A percentile compares a stretch with the other conserved stretches of the same genome.
Conservation (phyloP, 2,329 filamentous ascomycete species). For the Rutstroemia sp. region DNA sequence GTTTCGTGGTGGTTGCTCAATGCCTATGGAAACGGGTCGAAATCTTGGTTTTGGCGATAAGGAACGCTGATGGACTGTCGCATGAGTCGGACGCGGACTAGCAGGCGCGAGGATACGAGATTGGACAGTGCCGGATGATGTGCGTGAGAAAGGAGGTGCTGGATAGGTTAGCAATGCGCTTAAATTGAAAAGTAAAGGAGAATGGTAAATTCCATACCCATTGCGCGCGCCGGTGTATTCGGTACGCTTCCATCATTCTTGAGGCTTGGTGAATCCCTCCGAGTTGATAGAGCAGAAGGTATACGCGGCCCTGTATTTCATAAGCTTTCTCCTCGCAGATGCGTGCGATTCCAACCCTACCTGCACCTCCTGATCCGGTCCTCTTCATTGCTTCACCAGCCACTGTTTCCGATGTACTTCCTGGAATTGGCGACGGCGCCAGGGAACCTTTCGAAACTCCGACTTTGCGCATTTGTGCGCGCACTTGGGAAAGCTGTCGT, state of each 20-base stretch:
- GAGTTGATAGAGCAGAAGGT: conserved; percentile 23
- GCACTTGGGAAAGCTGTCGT: conserved; percentile 79
- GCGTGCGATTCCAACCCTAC: conserved; percentile 14
- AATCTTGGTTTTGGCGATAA: conserved; percentile 21
- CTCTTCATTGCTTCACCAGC: conserved; percentile 43
- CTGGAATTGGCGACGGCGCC: conserved; percentile 49
- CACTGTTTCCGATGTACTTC: conserved; percentile 36
- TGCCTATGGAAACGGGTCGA: conserved; percentile 12
- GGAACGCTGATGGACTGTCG: conserved; percentile 19
- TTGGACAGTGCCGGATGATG: conserved; percentile 27
- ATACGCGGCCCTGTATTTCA: conserved; percentile 20
- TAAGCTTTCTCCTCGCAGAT: not conserved
- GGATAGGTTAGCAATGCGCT: conserved; percentile 6
- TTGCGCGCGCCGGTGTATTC: conserved; percentile 16
- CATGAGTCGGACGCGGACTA: conserved; percentile 24
- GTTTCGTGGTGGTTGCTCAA: conserved; percentile 6
- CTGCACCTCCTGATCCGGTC: conserved; percentile 39
- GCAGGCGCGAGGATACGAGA: conserved; percentile 21
- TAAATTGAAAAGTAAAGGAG: not conserved
- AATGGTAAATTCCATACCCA: conserved; percentile 13
- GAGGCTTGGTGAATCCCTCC: conserved; percentile 24
- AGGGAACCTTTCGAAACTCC: conserved; percentile 48
- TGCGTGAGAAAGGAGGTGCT: conserved; percentile 28
- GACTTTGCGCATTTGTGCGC: conserved; percentile 79
- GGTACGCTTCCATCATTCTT: conserved; percentile 20